Evolutionary conservation across 768 basidiomycete genomes (phyloP).

Genomic region (Mycena latifolia): DNA sequence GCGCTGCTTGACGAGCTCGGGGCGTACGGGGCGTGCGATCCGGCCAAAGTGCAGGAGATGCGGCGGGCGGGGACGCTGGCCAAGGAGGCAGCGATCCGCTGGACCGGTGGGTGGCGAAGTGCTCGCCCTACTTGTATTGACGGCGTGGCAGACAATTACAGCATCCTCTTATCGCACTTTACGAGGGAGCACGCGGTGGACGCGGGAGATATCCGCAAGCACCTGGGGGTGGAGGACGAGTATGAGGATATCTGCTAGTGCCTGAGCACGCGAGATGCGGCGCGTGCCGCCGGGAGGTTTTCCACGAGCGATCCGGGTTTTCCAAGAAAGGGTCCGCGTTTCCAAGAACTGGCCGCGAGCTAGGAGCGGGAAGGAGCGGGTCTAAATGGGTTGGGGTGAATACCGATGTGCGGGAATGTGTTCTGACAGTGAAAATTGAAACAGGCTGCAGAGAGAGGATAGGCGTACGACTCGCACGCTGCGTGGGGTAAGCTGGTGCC

Average conservation of each 20-base stretch:
- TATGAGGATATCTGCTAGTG: constrained; percentile 78
- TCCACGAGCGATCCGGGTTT: too few relatives aligned
- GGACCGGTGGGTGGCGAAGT: constrained; percentile 67
- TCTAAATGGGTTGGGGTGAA: too few relatives aligned
- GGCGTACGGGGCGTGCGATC: constrained; percentile 88
- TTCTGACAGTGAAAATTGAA: too few relatives aligned
- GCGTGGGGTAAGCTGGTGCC: too few relatives aligned
- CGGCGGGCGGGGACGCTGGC: constrained; percentile 79
- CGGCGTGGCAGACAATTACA: constrained; percentile 65
- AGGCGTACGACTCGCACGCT: too few relatives aligned
- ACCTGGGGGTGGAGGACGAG: constrained; percentile 76
- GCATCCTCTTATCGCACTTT: constrained; percentile 73
- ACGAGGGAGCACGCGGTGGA: constrained; percentile 71
- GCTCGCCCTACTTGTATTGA: not conserved
- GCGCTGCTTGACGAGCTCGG: constrained; percentile 76
- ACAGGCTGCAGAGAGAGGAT: too few relatives aligned
- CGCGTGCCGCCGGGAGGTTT: too few relatives aligned
- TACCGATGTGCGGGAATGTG: too few relatives aligned
- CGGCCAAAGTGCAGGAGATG: constrained; percentile 82
- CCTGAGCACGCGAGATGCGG: constrained; percentile 15
- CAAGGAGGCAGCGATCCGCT: constrained; percentile 85
- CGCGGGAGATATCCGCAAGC: constrained; percentile 72
- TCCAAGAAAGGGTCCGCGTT: too few relatives aligned
- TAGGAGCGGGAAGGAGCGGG: too few relatives aligned
- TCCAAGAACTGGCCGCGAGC: too few relatives aligned